A percentile compares a stretch with the other conserved stretches of the same genome.
Evolutionary conservation across 805 yeast species (phyloP).

Genomic region (Myxozyma vanderwaltii): DNA sequence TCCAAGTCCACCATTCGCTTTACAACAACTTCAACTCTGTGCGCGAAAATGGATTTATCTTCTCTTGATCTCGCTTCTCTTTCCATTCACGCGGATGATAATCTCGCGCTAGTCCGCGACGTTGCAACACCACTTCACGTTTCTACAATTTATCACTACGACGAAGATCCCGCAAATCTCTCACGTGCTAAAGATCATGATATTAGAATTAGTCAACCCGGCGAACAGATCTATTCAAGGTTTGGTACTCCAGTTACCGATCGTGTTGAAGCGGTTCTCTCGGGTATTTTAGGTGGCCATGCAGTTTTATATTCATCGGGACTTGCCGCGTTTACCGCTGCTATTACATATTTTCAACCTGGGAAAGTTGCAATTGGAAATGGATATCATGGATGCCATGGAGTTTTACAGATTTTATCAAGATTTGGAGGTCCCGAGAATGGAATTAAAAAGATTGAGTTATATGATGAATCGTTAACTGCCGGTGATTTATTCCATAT

Average conservation of each 20-base stretch:
- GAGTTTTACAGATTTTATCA: conserved; percentile 62
- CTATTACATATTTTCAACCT: conserved; percentile 70
- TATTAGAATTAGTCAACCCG: conserved; percentile 38
- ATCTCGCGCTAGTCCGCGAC: conserved; percentile 40
- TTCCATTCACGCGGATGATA: conserved; percentile 72
- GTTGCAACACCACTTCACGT: conserved; percentile 77
- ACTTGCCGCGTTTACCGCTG: conserved; percentile 75
- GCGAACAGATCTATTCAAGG: conserved; percentile 66
- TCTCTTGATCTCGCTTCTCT: conserved; percentile 33
- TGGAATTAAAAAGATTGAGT: conserved; percentile 47
- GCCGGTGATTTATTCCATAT: conserved; percentile 78
- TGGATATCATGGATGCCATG: conserved; percentile 84
- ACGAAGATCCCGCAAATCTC: conserved; percentile 59
- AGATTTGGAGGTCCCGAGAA: conserved; percentile 54
- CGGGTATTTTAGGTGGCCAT: conserved; percentile 60
- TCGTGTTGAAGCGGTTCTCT: conserved; percentile 67
- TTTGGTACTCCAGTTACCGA: conserved; percentile 70
- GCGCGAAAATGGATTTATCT: background rate
- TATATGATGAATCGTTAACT: conserved; percentile 51
- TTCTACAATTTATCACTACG: conserved; percentile 74
- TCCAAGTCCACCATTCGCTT: no score
- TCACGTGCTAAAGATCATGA: conserved; percentile 41
- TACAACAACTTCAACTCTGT: background rate
- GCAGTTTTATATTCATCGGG: conserved; percentile 78
- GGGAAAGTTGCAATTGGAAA: conserved; percentile 71